Percentiles rank a stretch among this genome's conserved stretches.
Conservation (phyloP, 768 basidiomycete species). For the Termitomyces eurrhizus region DNA sequence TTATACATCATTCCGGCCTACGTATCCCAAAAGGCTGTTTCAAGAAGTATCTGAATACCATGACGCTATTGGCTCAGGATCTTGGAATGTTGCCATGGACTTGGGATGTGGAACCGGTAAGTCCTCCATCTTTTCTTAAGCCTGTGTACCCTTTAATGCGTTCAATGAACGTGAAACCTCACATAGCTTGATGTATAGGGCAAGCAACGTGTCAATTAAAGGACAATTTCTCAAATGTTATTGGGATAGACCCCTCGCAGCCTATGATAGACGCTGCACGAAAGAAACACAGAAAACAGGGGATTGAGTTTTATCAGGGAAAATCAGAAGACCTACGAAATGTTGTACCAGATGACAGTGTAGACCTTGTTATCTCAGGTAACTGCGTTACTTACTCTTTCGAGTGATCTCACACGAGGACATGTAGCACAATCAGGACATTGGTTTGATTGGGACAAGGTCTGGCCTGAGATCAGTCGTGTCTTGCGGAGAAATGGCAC, state of each 20-base stretch:
- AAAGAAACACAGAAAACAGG: conserved; percentile 15
- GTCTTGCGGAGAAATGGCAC: conserved; percentile 60
- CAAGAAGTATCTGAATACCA: conserved; percentile 64
- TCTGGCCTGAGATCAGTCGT: conserved; percentile 66
- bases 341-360: conserved; percentile 38
- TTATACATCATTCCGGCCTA: conserved; percentile 70
- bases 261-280: conserved; percentile 64
- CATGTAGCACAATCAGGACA: conserved; percentile 71
- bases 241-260: conserved; percentile 72
- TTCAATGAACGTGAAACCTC: neutral
- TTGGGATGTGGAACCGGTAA: conserved; percentile 84
- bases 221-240: conserved; percentile 49
- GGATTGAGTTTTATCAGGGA: conserved; percentile 29
- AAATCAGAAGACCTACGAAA: conserved; percentile 53
- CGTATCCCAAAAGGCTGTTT: conserved; percentile 65
- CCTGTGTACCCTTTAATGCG: neutral
- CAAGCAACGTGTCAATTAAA: conserved; percentile 62
- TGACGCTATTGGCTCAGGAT: conserved; percentile 17
- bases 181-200: conserved; percentile 35
- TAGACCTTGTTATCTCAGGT: conserved; percentile 69
- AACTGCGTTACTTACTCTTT: neutral
- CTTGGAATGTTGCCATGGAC: conserved; percentile 64
- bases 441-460: conserved; percentile 73
- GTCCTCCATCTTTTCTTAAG: conserved; percentile 1
- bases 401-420: neutral